These are phyloP conservation scores for Cucurbita argyrosperma DNA, from an alignment of 306 rosid species.

Conservation along the genomic window DNA sequence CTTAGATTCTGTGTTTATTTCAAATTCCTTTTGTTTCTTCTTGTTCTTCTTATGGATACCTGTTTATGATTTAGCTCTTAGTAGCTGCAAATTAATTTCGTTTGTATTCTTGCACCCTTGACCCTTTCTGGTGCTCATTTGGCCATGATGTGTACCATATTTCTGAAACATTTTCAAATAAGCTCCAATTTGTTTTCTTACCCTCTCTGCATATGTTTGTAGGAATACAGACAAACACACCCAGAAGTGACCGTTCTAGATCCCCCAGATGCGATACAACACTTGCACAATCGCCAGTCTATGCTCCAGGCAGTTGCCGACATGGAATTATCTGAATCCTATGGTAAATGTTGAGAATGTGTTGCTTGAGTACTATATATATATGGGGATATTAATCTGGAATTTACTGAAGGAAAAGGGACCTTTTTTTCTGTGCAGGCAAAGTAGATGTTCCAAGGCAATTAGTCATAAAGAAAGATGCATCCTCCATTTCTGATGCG, in stretches of 20 bases:
- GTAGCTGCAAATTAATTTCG: not conserved
- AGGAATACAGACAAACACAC: conserved; percentile 73
- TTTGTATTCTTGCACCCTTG: not conserved
- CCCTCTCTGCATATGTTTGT: conserved; percentile 11
- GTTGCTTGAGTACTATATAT: not conserved
- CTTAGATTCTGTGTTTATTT: too few species aligned
- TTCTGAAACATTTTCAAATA: conserved; percentile 8
- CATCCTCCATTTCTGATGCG: conserved; percentile 58
- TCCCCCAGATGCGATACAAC: conserved; percentile 93
- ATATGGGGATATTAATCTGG: not conserved
- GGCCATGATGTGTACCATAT: not conserved
- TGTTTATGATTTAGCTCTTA: not conserved
- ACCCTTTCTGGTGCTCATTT: not conserved
- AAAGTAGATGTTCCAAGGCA: conserved; percentile 68
- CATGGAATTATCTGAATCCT: conserved; percentile 52
- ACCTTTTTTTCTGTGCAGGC: conserved; percentile 30
- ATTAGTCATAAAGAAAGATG: conserved; percentile 75
- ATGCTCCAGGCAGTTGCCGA: conserved; percentile 98
- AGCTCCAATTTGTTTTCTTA: conserved; percentile 2
- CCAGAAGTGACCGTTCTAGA: conserved; percentile 90
- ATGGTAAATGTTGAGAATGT: conserved; percentile 33
- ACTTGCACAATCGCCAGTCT: conserved; percentile 62
- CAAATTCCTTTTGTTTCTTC: too few species aligned
- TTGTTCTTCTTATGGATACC: too few species aligned
- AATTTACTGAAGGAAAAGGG: not conserved